Base-by-base conservation (phyloP, 371 early-diverging fungal genomes). In the Zychaea mexicana region DNA sequence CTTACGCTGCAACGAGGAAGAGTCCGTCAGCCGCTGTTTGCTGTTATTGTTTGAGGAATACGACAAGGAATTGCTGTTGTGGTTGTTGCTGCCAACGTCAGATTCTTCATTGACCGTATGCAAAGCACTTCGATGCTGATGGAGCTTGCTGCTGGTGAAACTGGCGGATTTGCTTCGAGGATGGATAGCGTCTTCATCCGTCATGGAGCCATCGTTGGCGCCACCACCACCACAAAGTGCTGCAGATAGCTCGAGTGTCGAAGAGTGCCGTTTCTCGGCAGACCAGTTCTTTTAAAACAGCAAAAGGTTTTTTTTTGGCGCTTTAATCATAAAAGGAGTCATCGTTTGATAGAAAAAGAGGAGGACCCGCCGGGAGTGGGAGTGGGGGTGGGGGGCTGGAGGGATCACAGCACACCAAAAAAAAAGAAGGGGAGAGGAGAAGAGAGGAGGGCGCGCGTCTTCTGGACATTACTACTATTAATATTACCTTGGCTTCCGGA, bases 81-180 rank as follows among this genome's bases (percentile, higher is more conserved):
- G 22, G 30, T 21, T 53, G 59, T 27, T 28, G 28, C 12, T 30
- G 15, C 3, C 21, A 10, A 10, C 28, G 54, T 60, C 61, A 4
- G 62, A 67, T 62, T 75, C 78, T 66, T 78, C 78, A 55, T 66
- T 71, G 2, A 78, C 78, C 1, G 69, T 78, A 52, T 75, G 75
- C 17, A 78, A 60, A 0, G 75, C 67, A 47, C 70, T 70, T 0
- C n/a, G n/a, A n/a, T 45, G 54, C 12, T 46, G 62, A 13, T 54
- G 33, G 27, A 54, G 38, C 38, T 49, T 22, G n/a, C 6, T 49
- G 6, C 24, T n/a, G 33, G 39, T 42, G 26, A 59, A 58, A 26
- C 12, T 65, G 19, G 60, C 59, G 2, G 65, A 58, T 36, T 65
- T 65, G 52, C 60, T 65, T 26, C 65, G 65, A 38, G 57, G 60